Evolutionary conservation across 208 protist genomes (phyloP).

Genomic region (Porcisia hertigi): DNA sequence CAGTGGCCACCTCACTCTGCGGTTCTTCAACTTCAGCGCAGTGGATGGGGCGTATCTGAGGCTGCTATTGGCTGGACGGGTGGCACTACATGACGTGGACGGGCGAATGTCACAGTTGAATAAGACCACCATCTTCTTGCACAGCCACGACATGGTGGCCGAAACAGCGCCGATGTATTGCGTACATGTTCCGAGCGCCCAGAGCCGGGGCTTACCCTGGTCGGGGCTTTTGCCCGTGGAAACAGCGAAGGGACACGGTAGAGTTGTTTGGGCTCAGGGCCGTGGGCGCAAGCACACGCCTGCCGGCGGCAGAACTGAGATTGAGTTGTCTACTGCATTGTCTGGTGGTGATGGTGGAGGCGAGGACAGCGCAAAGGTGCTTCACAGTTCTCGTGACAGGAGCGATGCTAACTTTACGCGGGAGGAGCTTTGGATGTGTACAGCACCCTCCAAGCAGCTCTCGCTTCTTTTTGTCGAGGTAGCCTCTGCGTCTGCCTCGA

Average conservation of each 20-base stretch:
- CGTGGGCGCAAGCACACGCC: no score
- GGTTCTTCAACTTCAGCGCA: constrained; percentile 12
- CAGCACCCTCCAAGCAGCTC: constrained; percentile 11
- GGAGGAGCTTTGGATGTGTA: constrained; percentile 2
- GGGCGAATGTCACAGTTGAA: constrained; percentile 11
- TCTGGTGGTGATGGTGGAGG: no score
- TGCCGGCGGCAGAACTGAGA: no score
- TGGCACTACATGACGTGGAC: constrained; percentile 21
- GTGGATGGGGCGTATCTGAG: neutral
- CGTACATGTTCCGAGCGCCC: no score
- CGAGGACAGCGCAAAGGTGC: no score
- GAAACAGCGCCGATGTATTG: neutral
- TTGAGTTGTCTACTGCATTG: no score
- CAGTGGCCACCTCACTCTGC: constrained; percentile 11
- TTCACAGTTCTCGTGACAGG: no score
- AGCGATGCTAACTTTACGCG: no score
- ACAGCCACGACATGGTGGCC: neutral
- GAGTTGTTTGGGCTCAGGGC: no score
- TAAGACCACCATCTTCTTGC: constrained; percentile 1
- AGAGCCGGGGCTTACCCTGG: no score
- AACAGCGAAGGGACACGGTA: no score
- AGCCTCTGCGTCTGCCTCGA: neutral
- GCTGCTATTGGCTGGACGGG: constrained; percentile 8
- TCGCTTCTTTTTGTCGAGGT: constrained; percentile 20
- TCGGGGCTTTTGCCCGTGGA: no score